Conservation (phyloP, 805 yeast species). For the Starmerella apis region DNA sequence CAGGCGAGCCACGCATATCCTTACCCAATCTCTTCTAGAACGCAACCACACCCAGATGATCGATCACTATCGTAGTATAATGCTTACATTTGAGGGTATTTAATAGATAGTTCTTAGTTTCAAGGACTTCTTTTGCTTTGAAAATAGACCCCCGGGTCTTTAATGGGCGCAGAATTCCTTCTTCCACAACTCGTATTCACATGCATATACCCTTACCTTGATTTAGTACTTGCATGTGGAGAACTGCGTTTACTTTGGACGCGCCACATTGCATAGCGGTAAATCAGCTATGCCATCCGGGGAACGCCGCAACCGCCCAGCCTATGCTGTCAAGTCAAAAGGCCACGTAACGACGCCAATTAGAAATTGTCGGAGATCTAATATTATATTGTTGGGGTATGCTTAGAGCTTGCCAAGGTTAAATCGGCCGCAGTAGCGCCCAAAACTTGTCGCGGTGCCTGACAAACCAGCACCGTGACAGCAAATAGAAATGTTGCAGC, state of each 20-base stretch:
- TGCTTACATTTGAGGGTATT: no score
- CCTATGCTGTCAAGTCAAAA: not conserved
- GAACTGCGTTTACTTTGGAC: not conserved
- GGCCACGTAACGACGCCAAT: not conserved
- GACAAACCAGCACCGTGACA: conserved; percentile 3
- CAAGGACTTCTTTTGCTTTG: no score
- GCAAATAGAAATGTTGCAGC: not conserved
- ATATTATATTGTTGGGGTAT: no score
- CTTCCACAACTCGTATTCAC: conserved; percentile 3
- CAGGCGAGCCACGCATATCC: conserved; percentile 1
- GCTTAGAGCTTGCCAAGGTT: no score
- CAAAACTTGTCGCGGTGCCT: not conserved
- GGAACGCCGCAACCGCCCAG: no score
- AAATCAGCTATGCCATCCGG: no score
- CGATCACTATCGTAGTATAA: not conserved
- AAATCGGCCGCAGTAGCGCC: no score
- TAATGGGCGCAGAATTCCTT: not conserved
- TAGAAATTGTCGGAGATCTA: no score
- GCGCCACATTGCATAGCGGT: conserved; percentile 8
- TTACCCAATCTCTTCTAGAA: conserved; percentile 1
- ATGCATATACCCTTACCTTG: not conserved
- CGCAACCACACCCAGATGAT: conserved; percentile 1
- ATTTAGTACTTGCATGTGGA: conserved; percentile 2
- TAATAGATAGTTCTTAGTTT: no score
- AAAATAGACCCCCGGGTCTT: no score